Percentiles rank a stretch among this genome's conserved stretches.
Conservation (phyloP, 805 yeast genomes). For the Grigorovia yakushimaensis region DNA sequence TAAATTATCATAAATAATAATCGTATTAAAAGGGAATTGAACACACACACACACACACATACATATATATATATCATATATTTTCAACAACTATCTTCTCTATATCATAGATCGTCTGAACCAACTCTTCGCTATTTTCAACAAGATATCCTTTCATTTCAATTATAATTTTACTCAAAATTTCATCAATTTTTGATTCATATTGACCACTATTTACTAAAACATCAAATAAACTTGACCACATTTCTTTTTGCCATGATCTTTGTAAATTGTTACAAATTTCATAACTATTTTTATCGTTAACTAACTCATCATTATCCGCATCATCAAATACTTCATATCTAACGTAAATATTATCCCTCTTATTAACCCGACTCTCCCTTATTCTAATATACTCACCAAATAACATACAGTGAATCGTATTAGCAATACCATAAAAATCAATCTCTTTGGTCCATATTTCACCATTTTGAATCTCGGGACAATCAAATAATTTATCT, state of each 20-base stretch:
- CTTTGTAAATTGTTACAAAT: constrained; percentile 40
- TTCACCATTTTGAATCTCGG: constrained; percentile 47
- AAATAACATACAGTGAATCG: constrained; percentile 63
- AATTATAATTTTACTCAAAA: not conserved
- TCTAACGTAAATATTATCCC: not conserved
- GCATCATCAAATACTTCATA: not conserved
- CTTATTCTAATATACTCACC: constrained; percentile 42
- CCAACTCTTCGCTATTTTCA: constrained; percentile 12
- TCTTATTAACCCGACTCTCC: not conserved
- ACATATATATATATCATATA: too few species aligned
- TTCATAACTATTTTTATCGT: not conserved
- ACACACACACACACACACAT: too few species aligned
- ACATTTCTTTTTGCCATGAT: constrained; percentile 65
- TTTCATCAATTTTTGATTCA: constrained; percentile 1
- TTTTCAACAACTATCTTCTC: constrained; percentile 27
- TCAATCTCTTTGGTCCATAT: constrained; percentile 78
- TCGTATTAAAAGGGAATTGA: not conserved
- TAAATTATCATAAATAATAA: not conserved
- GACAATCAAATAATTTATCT: constrained; percentile 57
- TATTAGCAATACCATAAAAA: constrained; percentile 71
- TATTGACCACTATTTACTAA: constrained; percentile 47
- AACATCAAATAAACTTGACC: constrained; percentile 57
- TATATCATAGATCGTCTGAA: constrained; percentile 28
- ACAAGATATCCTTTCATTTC: constrained; percentile 10
- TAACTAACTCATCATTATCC: not conserved